A percentile compares a stretch with the other conserved stretches of the same genome.
These are phyloP conservation scores for Hysterium pulicare DNA, from an alignment of 2,329 filamentous ascomycete genomes.

Conservation along the genomic window DNA sequence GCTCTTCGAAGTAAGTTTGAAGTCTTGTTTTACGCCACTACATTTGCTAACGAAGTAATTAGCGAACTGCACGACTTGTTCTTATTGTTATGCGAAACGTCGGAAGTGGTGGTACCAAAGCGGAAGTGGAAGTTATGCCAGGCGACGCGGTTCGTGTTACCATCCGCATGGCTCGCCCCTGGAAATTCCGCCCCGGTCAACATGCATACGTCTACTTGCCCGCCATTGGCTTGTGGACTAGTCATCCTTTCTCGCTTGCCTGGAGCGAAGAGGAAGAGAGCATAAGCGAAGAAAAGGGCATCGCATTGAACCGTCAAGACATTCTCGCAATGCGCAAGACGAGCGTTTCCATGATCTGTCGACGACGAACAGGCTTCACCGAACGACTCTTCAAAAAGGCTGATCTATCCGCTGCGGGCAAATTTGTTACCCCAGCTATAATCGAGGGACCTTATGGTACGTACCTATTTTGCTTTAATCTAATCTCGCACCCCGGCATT, in stretches of 20 bases:
- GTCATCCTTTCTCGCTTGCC: conserved; percentile 75
- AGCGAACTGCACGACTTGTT: conserved; percentile 55
- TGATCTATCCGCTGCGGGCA: conserved; percentile 48
- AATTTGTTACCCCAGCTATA: conserved; percentile 65
- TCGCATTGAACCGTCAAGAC: conserved; percentile 51
- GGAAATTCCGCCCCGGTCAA: conserved; percentile 70
- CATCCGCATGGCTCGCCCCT: conserved; percentile 71
- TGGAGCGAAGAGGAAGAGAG: conserved; percentile 66
- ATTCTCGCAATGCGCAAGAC: conserved; percentile 50
- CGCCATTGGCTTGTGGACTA: conserved; percentile 66
- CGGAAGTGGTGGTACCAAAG: conserved; percentile 62
- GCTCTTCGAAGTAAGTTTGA: conserved; percentile 51
- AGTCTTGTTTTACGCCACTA: neutral
- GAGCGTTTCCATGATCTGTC: conserved; percentile 77
- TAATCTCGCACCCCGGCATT: too few species aligned
- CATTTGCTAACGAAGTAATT: conserved; percentile 6
- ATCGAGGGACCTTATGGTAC: conserved; percentile 81
- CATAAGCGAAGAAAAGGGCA: conserved; percentile 43
- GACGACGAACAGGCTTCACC: conserved; percentile 85
- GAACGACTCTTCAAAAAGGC: conserved; percentile 74
- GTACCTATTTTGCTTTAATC: too few species aligned
- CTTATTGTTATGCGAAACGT: conserved; percentile 65
- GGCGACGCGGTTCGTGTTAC: conserved; percentile 73
- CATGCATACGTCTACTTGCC: conserved; percentile 80
- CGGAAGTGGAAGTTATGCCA: conserved; percentile 70